Base-by-base conservation (phyloP, 2,329 filamentous ascomycete genomes). In the Aureobasidium sp. region DNA sequence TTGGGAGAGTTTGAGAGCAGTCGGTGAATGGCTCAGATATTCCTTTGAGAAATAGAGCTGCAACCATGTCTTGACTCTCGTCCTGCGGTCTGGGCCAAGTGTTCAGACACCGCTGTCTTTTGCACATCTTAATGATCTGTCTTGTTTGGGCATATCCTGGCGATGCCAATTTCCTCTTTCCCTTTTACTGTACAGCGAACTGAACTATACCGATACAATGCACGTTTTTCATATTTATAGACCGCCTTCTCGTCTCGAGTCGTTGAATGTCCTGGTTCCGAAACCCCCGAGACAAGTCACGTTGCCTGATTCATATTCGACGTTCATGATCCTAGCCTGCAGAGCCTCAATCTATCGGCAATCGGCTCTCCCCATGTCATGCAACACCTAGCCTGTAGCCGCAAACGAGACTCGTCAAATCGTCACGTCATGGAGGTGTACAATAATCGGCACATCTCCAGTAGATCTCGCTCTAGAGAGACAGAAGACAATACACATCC, bases 1-100 rank as follows among this genome's bases (percentile, higher is more conserved):
- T 71, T 97, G 91, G 91, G 92, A 97, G 80, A 94, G 90, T 75
- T 77, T 97, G 77, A 85, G 88, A 70, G 91, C 92, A 17, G 85
- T 97, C 44, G 87, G 87, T 22, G 87, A 88, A 73, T 90, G 87
- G 86, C 75, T 90, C 73, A 82, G 86, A 68, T 90, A 90, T 77
- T 88, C 80, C 64, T 86, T 87, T 73, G 83, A 85, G 57, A 60
- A 60, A 34, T 60, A 60, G 57, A 31, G 29, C 31, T 11, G 29
- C 27, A 14, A 1, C 22, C 27, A 1, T 29, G 15, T 20, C 20
- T 34, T 34, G 42, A 27, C 42, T 58, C 27, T 47, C 4, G 6
- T 20, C 39, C n/a, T 34, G 39, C 52, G 27, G 22, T 44, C 39
- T 44, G 52, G 22, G 34, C 36, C 29, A 34, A 36, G 39, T 57